Conservation (phyloP, 495 filamentous ascomycete genomes). For the Aspergillus baeticus region DNA sequence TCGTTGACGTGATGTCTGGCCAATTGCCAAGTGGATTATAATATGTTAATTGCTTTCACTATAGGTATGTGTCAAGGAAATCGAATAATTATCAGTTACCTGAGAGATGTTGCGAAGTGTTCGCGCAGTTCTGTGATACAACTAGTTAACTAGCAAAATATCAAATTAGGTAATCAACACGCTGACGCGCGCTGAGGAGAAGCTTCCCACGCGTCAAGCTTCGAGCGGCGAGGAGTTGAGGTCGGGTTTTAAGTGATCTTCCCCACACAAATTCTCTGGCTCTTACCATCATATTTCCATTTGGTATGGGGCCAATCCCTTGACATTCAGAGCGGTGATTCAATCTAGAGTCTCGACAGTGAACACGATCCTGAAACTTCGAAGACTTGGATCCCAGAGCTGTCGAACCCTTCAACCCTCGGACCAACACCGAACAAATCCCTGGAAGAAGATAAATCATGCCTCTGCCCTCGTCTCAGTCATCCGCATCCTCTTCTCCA, state of each 20-base stretch:
- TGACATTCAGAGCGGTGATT: not conserved
- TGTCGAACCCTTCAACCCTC: not conserved
- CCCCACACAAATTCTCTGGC: not conserved
- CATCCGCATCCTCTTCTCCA: conserved; percentile 38
- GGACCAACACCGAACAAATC: not conserved
- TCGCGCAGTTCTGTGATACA: not conserved
- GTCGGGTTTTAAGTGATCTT: not conserved
- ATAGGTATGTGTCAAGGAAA: not conserved
- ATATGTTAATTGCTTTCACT: not conserved
- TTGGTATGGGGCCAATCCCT: not conserved
- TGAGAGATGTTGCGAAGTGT: not conserved
- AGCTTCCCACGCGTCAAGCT: conserved; percentile 28
- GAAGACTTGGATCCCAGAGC: not conserved
- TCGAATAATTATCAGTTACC: not conserved
- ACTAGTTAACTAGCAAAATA: not conserved
- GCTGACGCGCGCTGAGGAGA: conserved; percentile 10
- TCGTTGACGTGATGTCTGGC: not conserved
- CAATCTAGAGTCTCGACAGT: not conserved
- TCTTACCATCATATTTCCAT: not conserved
- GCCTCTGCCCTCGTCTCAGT: conserved; percentile 40
- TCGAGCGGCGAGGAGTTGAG: conserved; percentile 4
- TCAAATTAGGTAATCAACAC: conserved; percentile 26
- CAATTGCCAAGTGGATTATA: not conserved
- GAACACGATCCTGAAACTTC: not conserved
- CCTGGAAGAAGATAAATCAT: conserved; percentile 21